Conservation (phyloP, 805 yeast species). For the Wickerhamiella shivajii region DNA sequence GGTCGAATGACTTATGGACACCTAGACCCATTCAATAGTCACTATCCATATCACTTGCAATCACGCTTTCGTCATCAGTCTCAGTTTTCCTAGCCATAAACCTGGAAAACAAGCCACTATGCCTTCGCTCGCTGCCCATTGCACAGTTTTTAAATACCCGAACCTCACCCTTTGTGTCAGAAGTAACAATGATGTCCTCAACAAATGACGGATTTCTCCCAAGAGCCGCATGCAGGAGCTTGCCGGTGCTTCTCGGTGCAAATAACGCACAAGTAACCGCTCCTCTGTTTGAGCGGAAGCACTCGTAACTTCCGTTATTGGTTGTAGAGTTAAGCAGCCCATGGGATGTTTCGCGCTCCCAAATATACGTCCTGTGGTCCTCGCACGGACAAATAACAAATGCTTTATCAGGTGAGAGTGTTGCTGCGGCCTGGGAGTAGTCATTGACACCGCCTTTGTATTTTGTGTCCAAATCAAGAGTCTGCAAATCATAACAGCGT, state of each 20-base stretch:
- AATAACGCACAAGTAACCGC: slow-evolving; percentile 8
- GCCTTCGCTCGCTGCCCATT: too few relatives aligned
- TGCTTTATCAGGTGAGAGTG: slow-evolving; percentile 39
- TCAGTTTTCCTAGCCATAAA: too few relatives aligned
- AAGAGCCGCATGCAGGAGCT: slow-evolving; percentile 1
- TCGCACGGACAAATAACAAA: slow-evolving; percentile 70
- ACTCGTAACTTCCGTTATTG: slow-evolving; percentile 4
- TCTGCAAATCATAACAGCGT: slow-evolving; percentile 44
- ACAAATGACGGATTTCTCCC: too few relatives aligned
- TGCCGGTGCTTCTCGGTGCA: slow-evolving; percentile 6
- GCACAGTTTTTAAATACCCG: slow-evolving; percentile 5
- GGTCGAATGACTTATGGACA: too few relatives aligned
- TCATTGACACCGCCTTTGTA: slow-evolving; percentile 62
- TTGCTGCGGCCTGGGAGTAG: slow-evolving; percentile 58
- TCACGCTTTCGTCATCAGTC: too few relatives aligned
- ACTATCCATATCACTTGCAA: too few relatives aligned
- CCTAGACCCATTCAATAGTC: too few relatives aligned
- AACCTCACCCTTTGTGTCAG: slow-evolving; percentile 5
- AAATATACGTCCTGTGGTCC: slow-evolving; percentile 73
- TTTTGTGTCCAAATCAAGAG: slow-evolving; percentile 43
- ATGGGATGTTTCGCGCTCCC: slow-evolving; percentile 35
- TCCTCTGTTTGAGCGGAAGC: slow-evolving; percentile 3
- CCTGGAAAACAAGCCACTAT: too few relatives aligned
- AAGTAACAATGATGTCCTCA: slow-evolving; percentile 5
- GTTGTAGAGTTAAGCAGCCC: not conserved